Conservation (phyloP, 2,329 filamentous ascomycete genomes). For the Septoria petroselini region DNA sequence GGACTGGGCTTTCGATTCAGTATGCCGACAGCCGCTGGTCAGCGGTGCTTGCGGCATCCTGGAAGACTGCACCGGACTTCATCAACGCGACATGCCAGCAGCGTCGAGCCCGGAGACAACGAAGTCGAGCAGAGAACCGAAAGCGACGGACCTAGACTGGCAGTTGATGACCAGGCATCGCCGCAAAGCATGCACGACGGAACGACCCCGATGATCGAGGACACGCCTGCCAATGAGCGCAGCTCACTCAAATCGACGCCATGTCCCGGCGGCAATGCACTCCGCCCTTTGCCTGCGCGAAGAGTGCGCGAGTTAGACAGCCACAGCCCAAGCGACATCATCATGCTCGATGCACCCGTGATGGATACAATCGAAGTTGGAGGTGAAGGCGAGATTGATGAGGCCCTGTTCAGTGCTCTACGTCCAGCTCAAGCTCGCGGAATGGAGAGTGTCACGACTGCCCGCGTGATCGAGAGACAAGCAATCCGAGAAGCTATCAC, state of each 20-base stretch:
- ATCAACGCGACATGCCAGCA: conserved; percentile 2
- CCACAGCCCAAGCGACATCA: not conserved
- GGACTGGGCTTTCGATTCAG: not conserved
- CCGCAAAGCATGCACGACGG: not conserved
- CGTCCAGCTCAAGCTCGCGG: too few species aligned
- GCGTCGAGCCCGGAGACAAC: conserved; percentile 1
- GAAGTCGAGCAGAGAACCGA: not conserved
- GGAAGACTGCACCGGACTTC: conserved; percentile 4
- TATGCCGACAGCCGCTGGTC: conserved; percentile 7
- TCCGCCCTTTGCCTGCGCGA: not conserved
- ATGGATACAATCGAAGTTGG: not conserved
- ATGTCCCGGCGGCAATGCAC: not conserved
- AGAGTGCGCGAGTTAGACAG: not conserved
- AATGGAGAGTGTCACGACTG: too few species aligned
- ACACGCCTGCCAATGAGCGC: not conserved
- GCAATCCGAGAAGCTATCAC: too few species aligned
- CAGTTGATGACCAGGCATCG: not conserved
- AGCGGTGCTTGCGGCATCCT: conserved; percentile 1
- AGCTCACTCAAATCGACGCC: not conserved
- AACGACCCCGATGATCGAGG: conserved; percentile 2
- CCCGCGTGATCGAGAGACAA: too few species aligned
- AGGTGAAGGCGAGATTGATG: not conserved
- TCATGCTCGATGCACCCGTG: not conserved
- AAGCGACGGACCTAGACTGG: not conserved
- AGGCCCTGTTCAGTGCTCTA: not conserved